Conservation (phyloP, 352 stramenopile species). For the Hyaloperonospora arabidopsidis region DNA sequence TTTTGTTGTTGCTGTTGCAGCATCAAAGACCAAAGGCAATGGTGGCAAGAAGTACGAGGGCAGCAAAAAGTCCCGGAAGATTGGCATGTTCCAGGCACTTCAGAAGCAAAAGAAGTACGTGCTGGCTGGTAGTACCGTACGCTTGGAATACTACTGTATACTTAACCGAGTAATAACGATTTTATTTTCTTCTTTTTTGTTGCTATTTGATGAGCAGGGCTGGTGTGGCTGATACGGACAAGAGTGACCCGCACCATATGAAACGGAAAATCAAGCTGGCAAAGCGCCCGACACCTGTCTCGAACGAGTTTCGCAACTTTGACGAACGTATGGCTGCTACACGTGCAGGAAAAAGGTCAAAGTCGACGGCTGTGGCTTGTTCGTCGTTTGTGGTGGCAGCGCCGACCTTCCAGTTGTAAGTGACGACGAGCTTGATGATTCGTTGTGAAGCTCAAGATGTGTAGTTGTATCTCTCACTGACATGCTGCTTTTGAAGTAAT, state of each 20-base stretch:
- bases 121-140: not conserved
- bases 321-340: conserved; percentile 63
- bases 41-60: conserved; percentile 38
- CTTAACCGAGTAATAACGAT: not conserved
- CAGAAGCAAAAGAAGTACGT: conserved; percentile 53
- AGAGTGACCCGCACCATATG: conserved; percentile 26
- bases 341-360: conserved; percentile 19
- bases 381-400: conserved; percentile 55
- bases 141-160: too few species aligned
- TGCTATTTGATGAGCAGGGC: conserved; percentile 15
- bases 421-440: not conserved
- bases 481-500: conserved; percentile 13
- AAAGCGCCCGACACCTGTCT: conserved; percentile 31
- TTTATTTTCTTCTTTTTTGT: not conserved
- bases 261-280: conserved; percentile 22
- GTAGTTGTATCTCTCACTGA: not conserved
- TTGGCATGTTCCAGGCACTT: conserved; percentile 55
- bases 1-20: conserved; percentile 5
- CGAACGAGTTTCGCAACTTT: conserved; percentile 68
- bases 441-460: not conserved
- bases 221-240: conserved; percentile 31
- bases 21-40: conserved; percentile 18
- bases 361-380: conserved; percentile 29
- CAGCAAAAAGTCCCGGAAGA: conserved; percentile 52
- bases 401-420: conserved; percentile 69